Evolutionary conservation across 768 basidiomycete species (phyloP), one percentile per base, ranked within the genome.

Genomic region (Boletales sp.): DNA sequence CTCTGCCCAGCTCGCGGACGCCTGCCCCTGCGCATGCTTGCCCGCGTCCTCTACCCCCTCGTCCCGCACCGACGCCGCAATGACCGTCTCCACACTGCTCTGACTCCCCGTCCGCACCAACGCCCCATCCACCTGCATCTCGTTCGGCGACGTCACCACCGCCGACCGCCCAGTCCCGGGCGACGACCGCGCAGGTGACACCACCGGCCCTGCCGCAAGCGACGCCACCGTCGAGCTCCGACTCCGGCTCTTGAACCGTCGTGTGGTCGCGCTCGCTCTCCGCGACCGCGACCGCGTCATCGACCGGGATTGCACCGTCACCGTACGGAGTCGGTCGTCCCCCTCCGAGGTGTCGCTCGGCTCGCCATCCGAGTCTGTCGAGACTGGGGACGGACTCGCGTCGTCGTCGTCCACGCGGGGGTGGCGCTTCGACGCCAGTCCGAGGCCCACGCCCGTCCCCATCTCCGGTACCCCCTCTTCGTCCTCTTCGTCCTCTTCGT

Each of bases 1-100:
- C 43, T 56, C 67, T 5, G 17, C 42, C 67, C 66, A 69, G n/a
- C 43, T 47, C 36, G 27, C 55, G 40, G 31, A 59, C 43, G 59
- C 46, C 14, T 66, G 58, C 12, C 68, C 74, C 0, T 64, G 63
- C 3, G 65, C 8, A 51, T 50, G 43, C 37, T 48, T 48, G 4
- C 69, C 64, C 18, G 63, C 18, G 53, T 49, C 45, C 11, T 39
- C 50, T 3, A 40, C 57, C 4, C 72, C 74, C 41, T 60, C 67
- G 42, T 72, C 68, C 0, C 72, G 70, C 12, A 72, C 46, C 31
- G 83, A 83, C 8, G 66, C 76, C 2, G 80, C 86, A 24, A 79
- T 80, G 6, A 91, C 83, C 0, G 90, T 91, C 15, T 80, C 77
- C 29, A 87, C 75, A 53, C 88, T 90, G 61, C 82, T 86, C 17